Evolutionary conservation across 2,329 filamentous ascomycete species (phyloP).

Genomic region (Phaeophleospora eucalypticola): DNA sequence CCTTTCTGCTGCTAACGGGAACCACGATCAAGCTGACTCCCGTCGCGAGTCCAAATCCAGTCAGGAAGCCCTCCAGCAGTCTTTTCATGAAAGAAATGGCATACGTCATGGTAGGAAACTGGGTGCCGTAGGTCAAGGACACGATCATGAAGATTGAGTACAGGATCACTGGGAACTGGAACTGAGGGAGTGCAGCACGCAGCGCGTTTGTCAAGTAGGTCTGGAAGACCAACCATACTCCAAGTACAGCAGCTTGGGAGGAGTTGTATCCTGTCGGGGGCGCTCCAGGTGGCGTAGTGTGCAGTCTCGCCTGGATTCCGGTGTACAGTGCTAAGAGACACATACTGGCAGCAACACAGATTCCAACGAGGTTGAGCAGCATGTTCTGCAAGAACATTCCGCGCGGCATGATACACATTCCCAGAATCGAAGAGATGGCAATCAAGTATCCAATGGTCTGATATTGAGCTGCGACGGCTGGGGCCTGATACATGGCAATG

Average conservation of each 20-base stretch:
- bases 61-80: conserved; percentile 59
- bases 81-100: conserved; percentile 52
- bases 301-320: conserved; percentile 58
- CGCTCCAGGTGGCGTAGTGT: conserved; percentile 45
- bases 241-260: conserved; percentile 66
- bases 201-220: conserved; percentile 65
- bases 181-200: conserved; percentile 61
- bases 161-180: conserved; percentile 65
- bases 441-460: conserved; percentile 59
- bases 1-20: conserved; percentile 60
- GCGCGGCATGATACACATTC: conserved; percentile 62
- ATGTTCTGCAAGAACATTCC: conserved; percentile 43
- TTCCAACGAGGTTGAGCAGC: conserved; percentile 56
- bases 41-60: conserved; percentile 60
- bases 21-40: conserved; percentile 62
- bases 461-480: conserved; percentile 48
- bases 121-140: conserved; percentile 57
- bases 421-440: conserved; percentile 61
- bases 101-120: conserved; percentile 53
- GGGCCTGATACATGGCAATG: conserved; percentile 42
- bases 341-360: conserved; percentile 58
- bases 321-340: conserved; percentile 60
- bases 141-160: conserved; percentile 67
- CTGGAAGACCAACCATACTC: conserved; percentile 66
- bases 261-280: conserved; percentile 58